phyloP scores from a whole-genome alignment of 208 protist genomes.

The Trypanosoma melophagium region DNA sequence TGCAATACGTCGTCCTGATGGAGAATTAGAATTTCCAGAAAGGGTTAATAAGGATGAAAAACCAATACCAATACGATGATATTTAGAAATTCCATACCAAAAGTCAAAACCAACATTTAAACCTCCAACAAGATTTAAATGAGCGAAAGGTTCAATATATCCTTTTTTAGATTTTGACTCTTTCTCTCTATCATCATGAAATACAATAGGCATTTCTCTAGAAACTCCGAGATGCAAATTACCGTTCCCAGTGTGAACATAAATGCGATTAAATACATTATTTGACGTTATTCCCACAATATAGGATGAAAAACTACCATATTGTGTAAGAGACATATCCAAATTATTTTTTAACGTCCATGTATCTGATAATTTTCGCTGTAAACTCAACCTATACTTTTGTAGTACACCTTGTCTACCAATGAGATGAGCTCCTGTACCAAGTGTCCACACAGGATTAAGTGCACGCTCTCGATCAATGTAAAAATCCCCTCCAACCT shows the following conservation, averaged over 20 bases:
- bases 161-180: neutral
- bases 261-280: slow-evolving; percentile 39
- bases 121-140: too few relatives aligned
- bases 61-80: slow-evolving; percentile 61
- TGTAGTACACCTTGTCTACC: slow-evolving; percentile 42
- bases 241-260: slow-evolving; percentile 49
- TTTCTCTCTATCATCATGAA: slow-evolving; percentile 18
- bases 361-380: slow-evolving; percentile 54
- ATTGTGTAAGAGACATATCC: slow-evolving; percentile 50
- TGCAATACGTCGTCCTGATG: slow-evolving; percentile 33
- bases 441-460: slow-evolving; percentile 60
- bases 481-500: slow-evolving; percentile 46
- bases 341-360: slow-evolving; percentile 62
- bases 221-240: slow-evolving; percentile 39
- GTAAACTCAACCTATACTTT: slow-evolving; percentile 58
- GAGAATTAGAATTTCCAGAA: slow-evolving; percentile 43
- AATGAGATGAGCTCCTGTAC: slow-evolving; percentile 46
- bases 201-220: slow-evolving; percentile 35
- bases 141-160: too few relatives aligned
- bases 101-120: slow-evolving; percentile 40
- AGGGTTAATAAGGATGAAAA: slow-evolving; percentile 62
- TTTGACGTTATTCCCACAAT: slow-evolving; percentile 27
- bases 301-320: slow-evolving; percentile 54
- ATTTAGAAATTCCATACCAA: slow-evolving; percentile 54
- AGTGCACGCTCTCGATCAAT: slow-evolving; percentile 42